Base-by-base conservation (phyloP, 306 rosid species). In the Castanea crenata region DNA sequence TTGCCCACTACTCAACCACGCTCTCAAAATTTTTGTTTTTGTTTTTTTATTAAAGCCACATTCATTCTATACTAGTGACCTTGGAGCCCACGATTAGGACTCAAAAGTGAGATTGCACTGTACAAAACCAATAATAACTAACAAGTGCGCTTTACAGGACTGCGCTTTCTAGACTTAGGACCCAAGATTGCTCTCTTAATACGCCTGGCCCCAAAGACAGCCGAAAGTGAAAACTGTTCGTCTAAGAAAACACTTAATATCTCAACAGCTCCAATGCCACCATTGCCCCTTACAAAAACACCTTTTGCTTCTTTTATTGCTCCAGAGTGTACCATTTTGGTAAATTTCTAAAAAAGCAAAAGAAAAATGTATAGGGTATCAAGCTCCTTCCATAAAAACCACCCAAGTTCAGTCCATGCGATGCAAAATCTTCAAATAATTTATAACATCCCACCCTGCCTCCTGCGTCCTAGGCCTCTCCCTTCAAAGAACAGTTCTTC, bases 121-220 rank as follows among this genome's bases (percentile, higher is more conserved):
- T 83, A 81, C 87, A 78, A 74, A 71, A 70, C 25, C 82, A 77
- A 71, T 71, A 16, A 41, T 41, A 55, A 75, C 55, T 59, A 20
- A 41, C 44, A 25, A 78, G 63, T 74, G 83, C 78, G 61, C 74
- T 81, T 76, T 79, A 73, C 74, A 10, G 75, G 72, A 79, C 57
- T 41, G 77, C 64, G 82, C 83, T 80, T 77, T 87, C 56, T 31
- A 80, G 77, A 82, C 97, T 89, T 91, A 82, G 88, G 88, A 70
- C 74, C 87, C 88, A 90, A 85, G 95, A 20, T 75, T 78, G 78
- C 79, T 76, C 51, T 69, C 73, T 81, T 55, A 38, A 7, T 75
- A 76, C 49, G 82, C 78, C 82, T 81, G 81, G 87, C 76, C 75
- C 59, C 82, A 81, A 78, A 75, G 72, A 76, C 59, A 67, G 91